A percentile compares a stretch with the other conserved stretches of the same genome.
phyloP scores from a whole-genome alignment of 1,284 basidiomycete species.

The Fistulina hepatica region DNA sequence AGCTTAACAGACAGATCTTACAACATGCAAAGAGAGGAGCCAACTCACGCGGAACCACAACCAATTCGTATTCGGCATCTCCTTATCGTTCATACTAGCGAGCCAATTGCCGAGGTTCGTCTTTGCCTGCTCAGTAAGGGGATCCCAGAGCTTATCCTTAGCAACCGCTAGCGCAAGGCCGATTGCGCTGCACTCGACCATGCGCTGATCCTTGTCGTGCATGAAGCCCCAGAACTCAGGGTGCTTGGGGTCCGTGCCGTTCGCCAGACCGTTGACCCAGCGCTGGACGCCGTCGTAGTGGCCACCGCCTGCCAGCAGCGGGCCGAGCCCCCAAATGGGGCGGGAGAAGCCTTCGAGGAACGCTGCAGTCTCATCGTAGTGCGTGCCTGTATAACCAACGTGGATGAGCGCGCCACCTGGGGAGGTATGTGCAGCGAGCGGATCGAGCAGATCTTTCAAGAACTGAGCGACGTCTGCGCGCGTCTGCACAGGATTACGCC shows the following conservation, averaged over 20 bases:
- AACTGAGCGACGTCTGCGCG: constrained; percentile 47
- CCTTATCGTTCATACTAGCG: constrained; percentile 66
- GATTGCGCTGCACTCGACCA: constrained; percentile 75
- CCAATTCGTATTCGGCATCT: constrained; percentile 70
- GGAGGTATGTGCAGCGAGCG: constrained; percentile 58
- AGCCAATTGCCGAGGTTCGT: constrained; percentile 56
- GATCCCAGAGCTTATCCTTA: constrained; percentile 55
- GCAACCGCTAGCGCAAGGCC: constrained; percentile 62
- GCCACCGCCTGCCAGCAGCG: constrained; percentile 54
- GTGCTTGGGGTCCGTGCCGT: constrained; percentile 52
- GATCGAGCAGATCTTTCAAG: constrained; percentile 50
- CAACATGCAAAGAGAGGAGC: not conserved
- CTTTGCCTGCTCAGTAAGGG: constrained; percentile 42
- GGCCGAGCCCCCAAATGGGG: constrained; percentile 66
- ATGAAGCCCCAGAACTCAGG: constrained; percentile 71
- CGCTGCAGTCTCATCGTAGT: constrained; percentile 65
- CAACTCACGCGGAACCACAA: constrained; percentile 62
- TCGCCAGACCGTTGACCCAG: constrained; percentile 57
- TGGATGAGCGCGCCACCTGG: constrained; percentile 63
- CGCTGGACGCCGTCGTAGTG: constrained; percentile 42
- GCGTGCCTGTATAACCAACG: constrained; percentile 62
- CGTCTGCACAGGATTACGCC: constrained; percentile 48
- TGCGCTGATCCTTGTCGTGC: constrained; percentile 66
- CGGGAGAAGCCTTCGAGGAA: constrained; percentile 69
- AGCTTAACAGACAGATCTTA: constrained; percentile 5